These are phyloP conservation scores for Fusarium mexicanum DNA, from an alignment of 2,329 filamentous ascomycete species.

Conservation along the genomic window DNA sequence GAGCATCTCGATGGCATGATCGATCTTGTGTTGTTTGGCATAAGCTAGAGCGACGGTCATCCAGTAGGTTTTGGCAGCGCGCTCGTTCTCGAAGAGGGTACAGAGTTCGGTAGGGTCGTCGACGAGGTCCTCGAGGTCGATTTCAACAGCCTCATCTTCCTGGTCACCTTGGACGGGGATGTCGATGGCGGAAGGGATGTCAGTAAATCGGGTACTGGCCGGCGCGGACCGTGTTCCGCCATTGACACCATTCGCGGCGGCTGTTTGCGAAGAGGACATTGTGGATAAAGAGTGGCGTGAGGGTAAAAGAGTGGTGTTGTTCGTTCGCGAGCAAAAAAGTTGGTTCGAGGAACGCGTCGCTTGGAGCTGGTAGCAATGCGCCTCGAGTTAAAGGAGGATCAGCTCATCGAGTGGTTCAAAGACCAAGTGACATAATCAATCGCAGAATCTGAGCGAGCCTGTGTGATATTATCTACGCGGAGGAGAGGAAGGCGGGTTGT, in stretches of 20 bases:
- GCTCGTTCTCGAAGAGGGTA: conserved; percentile 93
- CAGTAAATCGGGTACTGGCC: conserved; percentile 68
- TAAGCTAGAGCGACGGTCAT: conserved; percentile 98
- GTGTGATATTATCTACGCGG: background rate
- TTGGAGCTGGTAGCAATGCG: conserved; percentile 44
- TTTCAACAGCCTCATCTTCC: conserved; percentile 83
- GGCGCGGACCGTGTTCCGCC: conserved; percentile 49
- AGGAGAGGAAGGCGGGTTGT: background rate
- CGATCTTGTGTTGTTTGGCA: conserved; percentile 92
- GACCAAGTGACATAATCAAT: conserved; percentile 42
- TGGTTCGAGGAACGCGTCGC: conserved; percentile 45
- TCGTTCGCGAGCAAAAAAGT: conserved; percentile 26
- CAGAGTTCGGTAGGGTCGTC: conserved; percentile 97
- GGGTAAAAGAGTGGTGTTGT: conserved; percentile 11
- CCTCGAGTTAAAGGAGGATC: conserved; percentile 43
- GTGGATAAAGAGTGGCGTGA: background rate
- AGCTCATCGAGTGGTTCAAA: conserved; percentile 43
- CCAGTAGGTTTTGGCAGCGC: conserved; percentile 92
- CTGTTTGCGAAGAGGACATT: conserved; percentile 58
- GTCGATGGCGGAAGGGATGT: conserved; percentile 72
- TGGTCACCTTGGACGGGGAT: conserved; percentile 72
- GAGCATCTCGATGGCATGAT: conserved; percentile 80
- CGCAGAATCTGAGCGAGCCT: conserved; percentile 2
- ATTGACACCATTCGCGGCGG: conserved; percentile 56
- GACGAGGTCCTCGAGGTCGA: conserved; percentile 88